A percentile compares a stretch with the other conserved stretches of the same genome.
Conservation (phyloP, 371 early-diverging fungal genomes). For the Catenaria anguillulae region DNA sequence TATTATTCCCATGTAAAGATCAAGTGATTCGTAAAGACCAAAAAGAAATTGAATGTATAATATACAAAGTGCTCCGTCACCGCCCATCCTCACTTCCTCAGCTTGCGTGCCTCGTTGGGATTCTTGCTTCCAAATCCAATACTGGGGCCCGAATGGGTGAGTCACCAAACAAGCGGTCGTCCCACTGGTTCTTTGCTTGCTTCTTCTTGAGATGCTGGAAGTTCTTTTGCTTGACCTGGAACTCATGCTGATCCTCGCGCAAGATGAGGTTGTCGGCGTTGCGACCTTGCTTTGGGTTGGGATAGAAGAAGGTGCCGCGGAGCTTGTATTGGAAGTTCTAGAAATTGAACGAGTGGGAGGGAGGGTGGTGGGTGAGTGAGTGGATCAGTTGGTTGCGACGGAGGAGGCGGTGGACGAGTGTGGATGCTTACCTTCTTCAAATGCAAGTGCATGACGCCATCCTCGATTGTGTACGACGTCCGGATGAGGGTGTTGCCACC, state of each 20-base stretch:
- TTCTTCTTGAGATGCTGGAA: slow-evolving; percentile 30
- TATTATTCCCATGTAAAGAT: too few relatives aligned
- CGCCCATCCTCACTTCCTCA: neutral
- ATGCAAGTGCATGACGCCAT: slow-evolving; percentile 63
- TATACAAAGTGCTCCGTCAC: too few relatives aligned
- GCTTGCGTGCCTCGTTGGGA: slow-evolving; percentile 51
- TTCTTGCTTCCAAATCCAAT: slow-evolving; percentile 78
- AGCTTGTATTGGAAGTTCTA: slow-evolving; percentile 13
- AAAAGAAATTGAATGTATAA: too few relatives aligned
- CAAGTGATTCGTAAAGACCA: too few relatives aligned
- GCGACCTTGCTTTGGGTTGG: slow-evolving; percentile 67
- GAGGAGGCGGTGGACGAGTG: neutral
- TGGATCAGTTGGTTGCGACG: neutral
- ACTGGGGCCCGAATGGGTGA: slow-evolving; percentile 46
- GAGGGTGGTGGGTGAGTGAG: too few relatives aligned
- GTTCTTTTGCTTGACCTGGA: slow-evolving; percentile 26
- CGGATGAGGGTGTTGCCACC: slow-evolving; percentile 79
- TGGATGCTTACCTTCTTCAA: slow-evolving; percentile 49
- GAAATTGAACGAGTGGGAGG: too few relatives aligned
- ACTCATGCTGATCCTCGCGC: slow-evolving; percentile 84
- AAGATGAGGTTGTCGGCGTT: slow-evolving; percentile 51
- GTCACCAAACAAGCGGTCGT: slow-evolving; percentile 55
- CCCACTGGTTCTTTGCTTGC: slow-evolving; percentile 46
- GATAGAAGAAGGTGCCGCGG: slow-evolving; percentile 36
- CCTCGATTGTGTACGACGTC: slow-evolving; percentile 62